Base-by-base conservation (phyloP, 495 filamentous ascomycete species). In the Copromyces sp. region DNA sequence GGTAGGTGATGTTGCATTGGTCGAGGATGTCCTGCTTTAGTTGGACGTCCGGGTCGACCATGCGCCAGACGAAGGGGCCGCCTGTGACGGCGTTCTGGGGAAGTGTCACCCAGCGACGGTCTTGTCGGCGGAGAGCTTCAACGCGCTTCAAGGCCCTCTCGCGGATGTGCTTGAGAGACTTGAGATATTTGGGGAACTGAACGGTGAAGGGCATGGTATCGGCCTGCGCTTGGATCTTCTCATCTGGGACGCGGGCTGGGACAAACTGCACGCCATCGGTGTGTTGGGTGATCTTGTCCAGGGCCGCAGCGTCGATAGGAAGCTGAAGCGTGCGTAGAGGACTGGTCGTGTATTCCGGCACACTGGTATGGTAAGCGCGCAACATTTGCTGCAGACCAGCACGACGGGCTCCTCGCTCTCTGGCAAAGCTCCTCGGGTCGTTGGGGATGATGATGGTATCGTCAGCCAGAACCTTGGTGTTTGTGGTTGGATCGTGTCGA, bases 371-470 rank as follows among this genome's bases (percentile, higher is more conserved):
- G 20, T 80, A 77, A 14, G 70, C 39, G 16, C 81, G 81, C 20
- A 84, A 76, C 53, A 77, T 78, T 35, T 79, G 78, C 45, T 84
- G 82, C 29, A 85, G 75, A 16, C 78, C 83, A 5, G 81, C 82
- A 42, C 84, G 78, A 24, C 80, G 78, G 74, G 80, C 81, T 6
- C 82, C 84, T 45, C 80, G 81, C 59, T 79, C 74, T 9, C 24
- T 61, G 29, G 76, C 79, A 68, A 73, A 79, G 41, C 24, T 72
- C 6, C 37, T 9, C 12, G 72, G 40, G 41, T 65, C 29, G 24
- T 47, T 69, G 7, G 71, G 68, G 16, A 39, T 3, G 11, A 75
- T 16, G 37, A 45, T 70, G 9, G 24, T 69, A 39, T 39, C 70
- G 68, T 78, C 72, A 9, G 76, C 71, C 69, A 79, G 75, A 9